These are phyloP conservation scores for Durusdinium trenchii DNA, from an alignment of 73 alveolate genomes.

Conservation along the genomic window DNA sequence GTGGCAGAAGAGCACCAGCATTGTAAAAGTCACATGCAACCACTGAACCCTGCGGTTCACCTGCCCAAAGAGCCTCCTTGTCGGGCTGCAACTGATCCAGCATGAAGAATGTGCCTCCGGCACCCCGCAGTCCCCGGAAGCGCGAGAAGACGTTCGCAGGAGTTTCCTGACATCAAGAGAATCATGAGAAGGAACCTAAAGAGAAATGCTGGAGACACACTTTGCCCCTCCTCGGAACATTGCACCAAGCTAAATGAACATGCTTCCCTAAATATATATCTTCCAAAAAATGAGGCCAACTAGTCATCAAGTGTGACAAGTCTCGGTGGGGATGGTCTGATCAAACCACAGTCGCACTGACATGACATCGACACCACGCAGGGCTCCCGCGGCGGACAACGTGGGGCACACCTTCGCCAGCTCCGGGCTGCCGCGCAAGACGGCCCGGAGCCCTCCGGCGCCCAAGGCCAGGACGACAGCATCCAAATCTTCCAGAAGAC, in stretches of 20 bases:
- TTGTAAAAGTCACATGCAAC: constrained; percentile 95
- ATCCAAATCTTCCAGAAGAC: constrained; percentile 44
- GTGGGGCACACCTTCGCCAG: constrained; percentile 63
- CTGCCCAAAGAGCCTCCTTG: constrained; percentile 79
- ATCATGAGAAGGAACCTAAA: too few species aligned
- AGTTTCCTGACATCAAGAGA: too few species aligned
- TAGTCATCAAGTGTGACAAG: too few species aligned
- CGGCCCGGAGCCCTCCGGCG: constrained; percentile 81
- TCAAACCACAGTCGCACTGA: constrained; percentile 90
- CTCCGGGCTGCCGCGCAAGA: constrained; percentile 65
- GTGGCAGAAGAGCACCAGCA: constrained; percentile 82
- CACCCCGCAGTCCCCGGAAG: constrained; percentile 82
- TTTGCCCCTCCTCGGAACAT: too few species aligned
- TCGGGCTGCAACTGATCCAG: constrained; percentile 86
- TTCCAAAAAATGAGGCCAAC: too few species aligned
- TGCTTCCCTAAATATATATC: too few species aligned
- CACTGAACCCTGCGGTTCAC: constrained; percentile 69
- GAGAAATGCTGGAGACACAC: background rate
- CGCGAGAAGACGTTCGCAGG: constrained; percentile 90
- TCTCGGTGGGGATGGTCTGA: constrained; percentile 58
- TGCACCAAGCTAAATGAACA: too few species aligned
- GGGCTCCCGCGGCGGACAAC: constrained; percentile 49
- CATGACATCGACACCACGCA: constrained; percentile 80
- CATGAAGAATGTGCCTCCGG: constrained; percentile 95
- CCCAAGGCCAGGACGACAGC: constrained; percentile 92